Conservation (phyloP, 75 land plant species). For the Selaginella moellendorffii region DNA sequence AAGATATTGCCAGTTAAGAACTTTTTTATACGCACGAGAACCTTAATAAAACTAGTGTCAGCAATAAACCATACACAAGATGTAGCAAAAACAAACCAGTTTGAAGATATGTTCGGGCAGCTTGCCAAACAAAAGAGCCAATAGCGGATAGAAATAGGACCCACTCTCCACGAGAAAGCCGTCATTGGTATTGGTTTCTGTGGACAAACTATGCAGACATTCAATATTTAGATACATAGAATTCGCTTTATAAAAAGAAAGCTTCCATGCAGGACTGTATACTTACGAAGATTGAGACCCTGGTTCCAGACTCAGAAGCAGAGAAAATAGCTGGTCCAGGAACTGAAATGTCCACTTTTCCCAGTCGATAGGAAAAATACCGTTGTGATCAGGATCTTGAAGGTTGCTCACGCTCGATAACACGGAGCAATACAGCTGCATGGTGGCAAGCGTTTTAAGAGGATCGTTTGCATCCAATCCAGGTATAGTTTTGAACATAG, state of each 20-base stretch:
- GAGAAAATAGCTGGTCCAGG: not conserved
- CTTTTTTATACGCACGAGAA: not conserved
- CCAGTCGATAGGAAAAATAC: not conserved
- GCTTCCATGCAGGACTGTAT: no score
- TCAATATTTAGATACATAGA: not conserved
- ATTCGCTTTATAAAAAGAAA: no score
- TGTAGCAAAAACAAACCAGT: no score
- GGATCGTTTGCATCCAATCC: slow-evolving; percentile 99
- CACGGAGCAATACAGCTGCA: slow-evolving; percentile 77
- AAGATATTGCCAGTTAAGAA: slow-evolving; percentile 1
- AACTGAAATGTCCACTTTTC: not conserved
- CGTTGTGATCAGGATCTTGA: not conserved
- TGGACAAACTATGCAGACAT: not conserved
- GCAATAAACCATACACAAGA: no score
- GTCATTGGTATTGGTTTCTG: not conserved
- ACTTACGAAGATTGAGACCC: not conserved
- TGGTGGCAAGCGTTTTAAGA: slow-evolving; percentile 87
- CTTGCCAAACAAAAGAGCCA: not conserved
- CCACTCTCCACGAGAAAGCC: not conserved
- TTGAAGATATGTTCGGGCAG: not conserved
- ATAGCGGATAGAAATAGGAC: not conserved
- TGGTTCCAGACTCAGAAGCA: not conserved
- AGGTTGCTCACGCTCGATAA: slow-evolving; percentile 61
- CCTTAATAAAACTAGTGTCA: not conserved
- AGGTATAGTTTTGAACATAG: slow-evolving; percentile 65